A percentile compares a stretch with the other conserved stretches of the same genome.
These are phyloP conservation scores for Clavispora santaluciae DNA, from an alignment of 805 yeast species.

Conservation along the genomic window DNA sequence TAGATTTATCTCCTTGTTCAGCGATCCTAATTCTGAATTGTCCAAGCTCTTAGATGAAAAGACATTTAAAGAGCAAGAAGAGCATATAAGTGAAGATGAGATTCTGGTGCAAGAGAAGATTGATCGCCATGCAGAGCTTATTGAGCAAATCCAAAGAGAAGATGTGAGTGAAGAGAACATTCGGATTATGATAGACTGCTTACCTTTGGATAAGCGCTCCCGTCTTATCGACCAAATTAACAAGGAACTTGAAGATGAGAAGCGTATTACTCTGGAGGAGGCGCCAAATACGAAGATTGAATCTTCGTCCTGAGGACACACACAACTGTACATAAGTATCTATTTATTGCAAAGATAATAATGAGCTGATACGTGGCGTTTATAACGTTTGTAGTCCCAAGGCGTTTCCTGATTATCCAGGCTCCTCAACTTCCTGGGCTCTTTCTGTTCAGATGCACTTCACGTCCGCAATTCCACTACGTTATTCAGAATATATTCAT, in stretches of 20 bases:
- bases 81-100: slow-evolving; percentile 20
- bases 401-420: too few relatives aligned
- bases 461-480: background rate
- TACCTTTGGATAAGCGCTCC: slow-evolving; percentile 28
- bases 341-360: background rate
- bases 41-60: slow-evolving; percentile 38
- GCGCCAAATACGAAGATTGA: slow-evolving; percentile 5
- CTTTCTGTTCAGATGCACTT: background rate
- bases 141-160: slow-evolving; percentile 15
- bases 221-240: slow-evolving; percentile 26
- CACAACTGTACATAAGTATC: slow-evolving; percentile 10
- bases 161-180: slow-evolving; percentile 19
- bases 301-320: background rate
- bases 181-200: slow-evolving; percentile 30
- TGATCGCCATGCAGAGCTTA: slow-evolving; percentile 22
- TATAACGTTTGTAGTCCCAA: too few relatives aligned
- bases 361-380: background rate
- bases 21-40: slow-evolving; percentile 37
- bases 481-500: background rate
- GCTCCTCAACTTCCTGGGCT: too few relatives aligned
- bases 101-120: slow-evolving; percentile 21
- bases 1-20: slow-evolving; percentile 35
- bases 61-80: slow-evolving; percentile 17
- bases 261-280: slow-evolving; percentile 1
- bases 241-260: slow-evolving; percentile 15